Percentiles rank a stretch among this genome's conserved stretches.
Conservation (phyloP, 1,139 yeast genomes). For the Yamadazyma mexicana region DNA sequence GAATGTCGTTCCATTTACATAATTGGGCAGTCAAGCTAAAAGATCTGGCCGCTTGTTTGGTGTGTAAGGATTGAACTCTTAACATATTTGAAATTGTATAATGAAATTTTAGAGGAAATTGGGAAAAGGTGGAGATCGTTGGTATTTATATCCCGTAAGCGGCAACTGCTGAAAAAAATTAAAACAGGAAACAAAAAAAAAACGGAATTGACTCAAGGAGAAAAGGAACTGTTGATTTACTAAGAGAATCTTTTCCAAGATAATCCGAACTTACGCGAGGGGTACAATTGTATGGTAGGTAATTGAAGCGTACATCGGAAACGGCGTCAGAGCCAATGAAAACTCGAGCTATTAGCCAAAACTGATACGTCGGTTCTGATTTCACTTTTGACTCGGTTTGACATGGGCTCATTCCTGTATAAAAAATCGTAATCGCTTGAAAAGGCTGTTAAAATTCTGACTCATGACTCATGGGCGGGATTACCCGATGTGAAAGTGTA, state of each 20-base stretch:
- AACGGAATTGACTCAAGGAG: conserved; percentile 7
- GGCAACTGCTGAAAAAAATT: conserved; percentile 8
- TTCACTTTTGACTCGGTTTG: neutral
- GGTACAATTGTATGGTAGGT: no score
- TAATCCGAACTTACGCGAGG: neutral
- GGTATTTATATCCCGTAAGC: conserved; percentile 9
- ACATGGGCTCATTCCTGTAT: conserved; percentile 1
- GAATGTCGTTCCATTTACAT: conserved; percentile 43
- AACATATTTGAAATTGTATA: conserved; percentile 5
- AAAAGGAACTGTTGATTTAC: conserved; percentile 4
- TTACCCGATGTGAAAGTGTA: neutral
- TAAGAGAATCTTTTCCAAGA: neutral
- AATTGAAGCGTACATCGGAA: no score
- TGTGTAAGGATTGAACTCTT: conserved; percentile 5
- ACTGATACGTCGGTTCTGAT: no score
- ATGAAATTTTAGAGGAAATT: neutral
- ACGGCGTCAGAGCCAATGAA: neutral
- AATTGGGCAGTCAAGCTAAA: conserved; percentile 15
- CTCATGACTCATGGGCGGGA: conserved; percentile 4
- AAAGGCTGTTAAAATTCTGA: neutral
- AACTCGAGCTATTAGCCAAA: neutral
- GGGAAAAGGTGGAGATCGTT: conserved; percentile 5
- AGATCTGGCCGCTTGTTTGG: conserved; percentile 11
- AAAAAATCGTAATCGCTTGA: neutral
- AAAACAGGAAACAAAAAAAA: conserved; percentile 3